Base-by-base conservation (phyloP, 2,329 filamentous ascomycete species). In the Beauveria australis region DNA sequence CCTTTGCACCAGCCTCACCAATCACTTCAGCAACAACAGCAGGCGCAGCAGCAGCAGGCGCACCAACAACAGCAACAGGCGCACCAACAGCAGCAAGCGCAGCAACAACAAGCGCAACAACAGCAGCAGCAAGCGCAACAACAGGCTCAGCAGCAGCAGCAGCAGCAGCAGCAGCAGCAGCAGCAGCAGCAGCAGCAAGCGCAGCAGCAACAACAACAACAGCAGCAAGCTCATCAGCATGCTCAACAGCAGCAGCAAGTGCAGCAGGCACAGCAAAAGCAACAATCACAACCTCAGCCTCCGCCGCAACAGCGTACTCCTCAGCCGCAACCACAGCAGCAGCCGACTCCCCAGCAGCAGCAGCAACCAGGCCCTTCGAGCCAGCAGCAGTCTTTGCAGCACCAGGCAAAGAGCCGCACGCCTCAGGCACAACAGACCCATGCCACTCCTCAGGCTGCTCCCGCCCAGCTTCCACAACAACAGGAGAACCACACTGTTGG, bases 401-500 rank as follows among this genome's bases (percentile, higher is more conserved):
- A 59, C 18, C 55, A 40, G 26, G 54, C 64, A 24, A 47, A 61
- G 44, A 48, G 61, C 41, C 40, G 47, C 14, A 59, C 56, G 18
- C 62, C 43, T 2, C 57, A 53, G 22, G 61, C 18, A 22, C 61
- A 60, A 37, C 48, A 57, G 49, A 44, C 28, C 47, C 63, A 56
- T 43, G 46, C 30, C 19, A 62, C 66, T 33, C 65, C 68, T 3
- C 72, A 71, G 55, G 66, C 66, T 53, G 71, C 72, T 60, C 65
- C 69, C 5, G 72, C 75, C 49, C 73, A 75, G 40, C 68, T 71
- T 18, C 69, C 72, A 12, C 73, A 75, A 59, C 72, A 73, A 52
- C 75, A 76, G 60, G 78, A 80, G 46, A 66, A 69, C 5, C 75
- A 78, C 61, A 74, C 72, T 10, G 74, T 74, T 24, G 81, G 81